Conservation (phyloP, 768 basidiomycete species). For the Termitomyces sp. region DNA sequence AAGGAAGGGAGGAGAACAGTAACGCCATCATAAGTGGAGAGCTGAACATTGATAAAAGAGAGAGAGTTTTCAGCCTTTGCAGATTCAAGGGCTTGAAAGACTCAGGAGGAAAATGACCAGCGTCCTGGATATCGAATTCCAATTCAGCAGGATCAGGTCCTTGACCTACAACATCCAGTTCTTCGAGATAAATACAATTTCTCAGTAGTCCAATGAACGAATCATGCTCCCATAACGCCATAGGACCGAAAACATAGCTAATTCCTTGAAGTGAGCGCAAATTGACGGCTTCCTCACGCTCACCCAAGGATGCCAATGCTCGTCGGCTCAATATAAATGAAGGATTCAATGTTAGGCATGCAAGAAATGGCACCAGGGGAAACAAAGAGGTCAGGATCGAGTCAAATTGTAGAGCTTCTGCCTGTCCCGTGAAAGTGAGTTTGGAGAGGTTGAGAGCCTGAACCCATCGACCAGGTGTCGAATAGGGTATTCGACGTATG, state of each 20-base stretch:
- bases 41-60: conserved; percentile 60
- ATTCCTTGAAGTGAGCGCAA: conserved; percentile 52
- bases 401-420: conserved; percentile 53
- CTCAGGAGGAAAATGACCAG: conserved; percentile 23
- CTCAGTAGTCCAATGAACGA: conserved; percentile 54
- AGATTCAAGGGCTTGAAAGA: conserved; percentile 45
- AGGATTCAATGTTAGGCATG: conserved; percentile 47
- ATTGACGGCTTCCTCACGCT: conserved; percentile 44
- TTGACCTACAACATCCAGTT: conserved; percentile 57
- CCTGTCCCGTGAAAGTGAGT: conserved; percentile 36
- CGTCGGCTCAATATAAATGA: conserved; percentile 57
- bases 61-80: conserved; percentile 50
- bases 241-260: conserved; percentile 36
- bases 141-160: conserved; percentile 52
- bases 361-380: conserved; percentile 62
- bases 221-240: conserved; percentile 39
- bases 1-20: conserved; percentile 54
- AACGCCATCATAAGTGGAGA: conserved; percentile 61
- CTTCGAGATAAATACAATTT: conserved; percentile 51
- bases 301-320: conserved; percentile 44
- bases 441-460: conserved; percentile 67
- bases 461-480: conserved; percentile 86
- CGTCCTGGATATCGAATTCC: conserved; percentile 24
- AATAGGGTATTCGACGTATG: conserved; percentile 80
- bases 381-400: conserved; percentile 59